Evolutionary conservation across 208 protist species (phyloP).

Genomic region (Herpetomonas tarakana): DNA sequence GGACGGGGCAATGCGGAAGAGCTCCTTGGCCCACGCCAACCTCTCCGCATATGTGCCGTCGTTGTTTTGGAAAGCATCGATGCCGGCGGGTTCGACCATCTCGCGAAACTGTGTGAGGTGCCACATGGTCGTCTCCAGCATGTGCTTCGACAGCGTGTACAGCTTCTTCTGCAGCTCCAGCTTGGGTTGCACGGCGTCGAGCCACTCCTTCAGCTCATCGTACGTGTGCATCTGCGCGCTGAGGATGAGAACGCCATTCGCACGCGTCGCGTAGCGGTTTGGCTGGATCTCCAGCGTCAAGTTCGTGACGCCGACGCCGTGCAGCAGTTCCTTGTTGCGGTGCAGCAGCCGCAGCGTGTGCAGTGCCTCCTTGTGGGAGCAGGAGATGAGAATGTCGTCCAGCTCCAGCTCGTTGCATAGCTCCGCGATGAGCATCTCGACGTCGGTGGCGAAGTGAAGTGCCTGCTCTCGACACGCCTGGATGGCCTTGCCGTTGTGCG

Average conservation of each 20-base stretch:
- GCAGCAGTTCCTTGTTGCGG: constrained; percentile 73
- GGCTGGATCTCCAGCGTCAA: constrained; percentile 81
- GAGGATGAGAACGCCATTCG: constrained; percentile 89
- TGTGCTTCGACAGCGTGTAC: constrained; percentile 79
- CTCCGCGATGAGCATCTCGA: constrained; percentile 82
- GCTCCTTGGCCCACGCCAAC: constrained; percentile 85
- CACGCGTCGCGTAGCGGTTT: constrained; percentile 63
- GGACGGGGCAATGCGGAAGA: constrained; percentile 72
- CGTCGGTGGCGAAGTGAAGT: constrained; percentile 46
- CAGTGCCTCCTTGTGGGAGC: constrained; percentile 71
- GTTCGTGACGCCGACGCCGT: constrained; percentile 60
- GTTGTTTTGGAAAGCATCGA: constrained; percentile 83
- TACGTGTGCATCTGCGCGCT: constrained; percentile 32
- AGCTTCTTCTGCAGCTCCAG: constrained; percentile 77
- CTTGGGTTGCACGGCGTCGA: constrained; percentile 66
- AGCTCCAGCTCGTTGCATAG: constrained; percentile 64
- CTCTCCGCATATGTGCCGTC: constrained; percentile 90
- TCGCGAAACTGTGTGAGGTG: constrained; percentile 84
- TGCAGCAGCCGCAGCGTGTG: constrained; percentile 63
- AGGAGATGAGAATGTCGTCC: constrained; percentile 91
- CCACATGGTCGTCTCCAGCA: constrained; percentile 90
- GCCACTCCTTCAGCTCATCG: constrained; percentile 59
- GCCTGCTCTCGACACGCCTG: constrained; percentile 39
- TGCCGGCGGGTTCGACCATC: constrained; percentile 70
- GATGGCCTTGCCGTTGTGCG: constrained; percentile 68